Evolutionary conservation across 768 basidiomycete species (phyloP), one percentile per base, ranked within the genome.

Genomic region (Kwoniella bestiolae): DNA sequence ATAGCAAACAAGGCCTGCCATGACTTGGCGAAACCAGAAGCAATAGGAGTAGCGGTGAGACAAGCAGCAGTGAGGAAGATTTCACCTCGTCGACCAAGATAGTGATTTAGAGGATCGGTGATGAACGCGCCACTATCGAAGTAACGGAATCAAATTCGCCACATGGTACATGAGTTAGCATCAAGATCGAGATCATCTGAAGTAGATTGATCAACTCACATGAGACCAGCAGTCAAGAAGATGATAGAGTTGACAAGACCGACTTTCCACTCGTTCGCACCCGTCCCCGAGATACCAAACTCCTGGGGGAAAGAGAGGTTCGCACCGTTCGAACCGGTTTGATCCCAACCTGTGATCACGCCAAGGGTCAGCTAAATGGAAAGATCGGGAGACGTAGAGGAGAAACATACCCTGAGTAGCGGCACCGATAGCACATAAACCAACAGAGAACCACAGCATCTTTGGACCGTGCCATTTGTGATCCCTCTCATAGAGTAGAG

Each of bases 31-130:
- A 77, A 76, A 21, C 68, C 79, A 14, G 74, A 76, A 14, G 61
- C 79, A 62, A 80, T 80, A 3, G 79, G 79, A 57, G 62, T 57
- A 50, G 85, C 50, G 69, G 82, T 83, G 18, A 84, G 84, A 53
- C 83, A 34, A 53, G 81, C 56, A 28, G 83, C 84, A 28, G 83
- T 82, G 68, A 86, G 59, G 81, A 86, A 87, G 73, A 87, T 86
- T 29, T 84, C 83, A 25, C 86, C 86, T 53, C 88, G 82, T 62
- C 86, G 85, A 23, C 87, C 86, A 53, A 87, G 80, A 61, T 74
- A 82, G 56, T 81, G 72, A 74, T 95, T 97, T 60, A 91, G 83
- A 0, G 90, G 90, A 32, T 88, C 86, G 1, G 87, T 60, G 29
- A 77, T 66, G 59, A 62, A 71, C 16, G 62, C 65, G n/a, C 68